These are phyloP conservation scores for Tinospora cordifolia DNA, from an alignment of 164 flowering plant genomes.

Conservation along the genomic window DNA sequence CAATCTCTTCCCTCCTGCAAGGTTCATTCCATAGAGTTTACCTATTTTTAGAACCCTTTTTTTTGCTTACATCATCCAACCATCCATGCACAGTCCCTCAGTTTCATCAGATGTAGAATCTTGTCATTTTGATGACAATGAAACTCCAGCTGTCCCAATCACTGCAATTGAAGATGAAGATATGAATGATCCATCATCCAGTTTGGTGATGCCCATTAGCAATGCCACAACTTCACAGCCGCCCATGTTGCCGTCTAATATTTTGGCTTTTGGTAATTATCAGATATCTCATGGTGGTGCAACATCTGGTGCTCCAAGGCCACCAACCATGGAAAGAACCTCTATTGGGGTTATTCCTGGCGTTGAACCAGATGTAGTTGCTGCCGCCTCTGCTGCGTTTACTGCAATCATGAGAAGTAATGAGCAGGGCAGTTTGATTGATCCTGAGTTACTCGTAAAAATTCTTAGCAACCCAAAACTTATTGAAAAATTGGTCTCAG, in stretches of 20 bases:
- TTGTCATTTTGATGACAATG: slow-evolving; percentile 24
- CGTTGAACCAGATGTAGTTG: slow-evolving; percentile 47
- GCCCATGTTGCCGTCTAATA: slow-evolving; percentile 10
- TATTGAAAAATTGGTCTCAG: slow-evolving; percentile 55
- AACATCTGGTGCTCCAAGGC: slow-evolving; percentile 10
- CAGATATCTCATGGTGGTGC: slow-evolving; percentile 15
- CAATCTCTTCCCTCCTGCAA: slow-evolving; percentile 8
- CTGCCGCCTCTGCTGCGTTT: slow-evolving; percentile 71
- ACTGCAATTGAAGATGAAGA: slow-evolving; percentile 90
- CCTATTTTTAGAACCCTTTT: neutral
- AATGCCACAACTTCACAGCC: slow-evolving; percentile 21
- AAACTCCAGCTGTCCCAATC: slow-evolving; percentile 50
- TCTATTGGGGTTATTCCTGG: slow-evolving; percentile 22
- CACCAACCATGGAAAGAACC: slow-evolving; percentile 19
- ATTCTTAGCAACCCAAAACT: slow-evolving; percentile 66
- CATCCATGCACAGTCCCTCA: slow-evolving; percentile 45
- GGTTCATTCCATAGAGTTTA: neutral
- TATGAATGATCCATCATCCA: slow-evolving; percentile 27
- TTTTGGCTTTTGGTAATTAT: slow-evolving; percentile 13
- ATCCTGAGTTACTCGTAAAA: slow-evolving; percentile 62
- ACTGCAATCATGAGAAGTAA: slow-evolving; percentile 44
- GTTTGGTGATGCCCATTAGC: slow-evolving; percentile 12
- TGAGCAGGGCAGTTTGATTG: slow-evolving; percentile 60
- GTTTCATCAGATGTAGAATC: slow-evolving; percentile 31
- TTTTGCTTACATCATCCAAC: slow-evolving; percentile 15